phyloP scores from a whole-genome alignment of 2,329 filamentous ascomycete genomes.

The Colletotrichum orbiculare region DNA sequence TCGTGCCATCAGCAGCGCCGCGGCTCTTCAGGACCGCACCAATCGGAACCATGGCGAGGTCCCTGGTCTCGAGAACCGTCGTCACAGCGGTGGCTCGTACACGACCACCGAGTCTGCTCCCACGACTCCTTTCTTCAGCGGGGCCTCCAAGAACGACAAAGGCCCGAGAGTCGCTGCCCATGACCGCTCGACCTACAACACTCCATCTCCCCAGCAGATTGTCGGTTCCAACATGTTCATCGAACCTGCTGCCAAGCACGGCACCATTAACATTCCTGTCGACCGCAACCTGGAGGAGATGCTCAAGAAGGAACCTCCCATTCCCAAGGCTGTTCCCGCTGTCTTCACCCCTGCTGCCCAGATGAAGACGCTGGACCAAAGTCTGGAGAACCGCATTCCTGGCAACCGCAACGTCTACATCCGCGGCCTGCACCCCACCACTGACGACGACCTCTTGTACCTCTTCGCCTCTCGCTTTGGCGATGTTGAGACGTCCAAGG shows the following conservation, averaged over 20 bases:
- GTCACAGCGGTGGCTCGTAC: constrained; percentile 64
- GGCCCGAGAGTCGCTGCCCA: constrained; percentile 68
- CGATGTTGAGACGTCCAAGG: constrained; percentile 95
- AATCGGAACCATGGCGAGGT: constrained; percentile 64
- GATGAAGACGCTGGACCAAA: constrained; percentile 91
- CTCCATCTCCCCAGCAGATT: constrained; percentile 73
- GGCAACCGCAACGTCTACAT: constrained; percentile 99
- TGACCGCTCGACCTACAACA: constrained; percentile 74
- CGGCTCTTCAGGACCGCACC: constrained; percentile 56
- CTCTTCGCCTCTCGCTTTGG: constrained; percentile 89
- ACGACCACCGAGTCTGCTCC: constrained; percentile 75
- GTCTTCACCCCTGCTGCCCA: constrained; percentile 87
- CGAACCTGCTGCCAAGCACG: constrained; percentile 54
- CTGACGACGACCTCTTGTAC: constrained; percentile 88
- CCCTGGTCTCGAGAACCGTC: constrained; percentile 72
- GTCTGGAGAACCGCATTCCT: constrained; percentile 88
- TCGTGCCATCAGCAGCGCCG: constrained; percentile 47
- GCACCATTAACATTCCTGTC: constrained; percentile 46
- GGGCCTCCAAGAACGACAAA: constrained; percentile 67
- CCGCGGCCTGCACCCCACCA: constrained; percentile 93
- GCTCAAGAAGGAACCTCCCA: constrained; percentile 79
- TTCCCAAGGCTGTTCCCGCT: constrained; percentile 90
- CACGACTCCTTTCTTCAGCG: constrained; percentile 73
- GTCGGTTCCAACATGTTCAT: constrained; percentile 53
- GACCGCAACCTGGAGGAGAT: constrained; percentile 71